Percentiles rank a stretch among this genome's conserved stretches.
Conservation (phyloP, 164 flowering plant species). For the Stephania japonica region DNA sequence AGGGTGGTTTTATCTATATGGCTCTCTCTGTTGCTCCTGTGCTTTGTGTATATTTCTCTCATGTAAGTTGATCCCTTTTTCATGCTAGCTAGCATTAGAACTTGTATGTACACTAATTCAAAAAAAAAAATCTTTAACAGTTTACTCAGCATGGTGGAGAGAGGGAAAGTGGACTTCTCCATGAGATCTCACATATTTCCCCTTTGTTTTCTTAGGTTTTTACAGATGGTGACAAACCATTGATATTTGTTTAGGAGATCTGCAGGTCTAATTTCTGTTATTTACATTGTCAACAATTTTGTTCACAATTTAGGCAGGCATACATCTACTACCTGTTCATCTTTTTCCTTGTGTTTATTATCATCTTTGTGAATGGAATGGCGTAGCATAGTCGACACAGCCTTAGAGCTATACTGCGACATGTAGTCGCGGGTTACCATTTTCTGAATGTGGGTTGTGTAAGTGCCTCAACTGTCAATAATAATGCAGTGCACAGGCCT, state of each 20-base stretch:
- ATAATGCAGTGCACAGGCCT: not conserved
- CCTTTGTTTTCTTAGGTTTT: constrained; percentile 7
- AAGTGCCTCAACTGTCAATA: not conserved
- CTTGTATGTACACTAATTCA: constrained; percentile 30
- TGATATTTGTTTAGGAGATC: constrained; percentile 10
- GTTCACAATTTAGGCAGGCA: not conserved
- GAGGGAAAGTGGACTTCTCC: constrained; percentile 6
- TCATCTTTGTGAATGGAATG: not conserved
- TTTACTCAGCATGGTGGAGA: constrained; percentile 14
- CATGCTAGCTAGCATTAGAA: constrained; percentile 19
- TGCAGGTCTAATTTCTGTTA: constrained; percentile 16
- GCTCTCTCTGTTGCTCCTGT: constrained; percentile 15
- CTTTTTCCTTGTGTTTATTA: not conserved
- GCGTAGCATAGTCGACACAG: not conserved
- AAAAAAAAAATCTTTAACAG: constrained; percentile 12
- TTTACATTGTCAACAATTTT: not conserved
- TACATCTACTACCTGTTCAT: not conserved
- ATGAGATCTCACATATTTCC: not conserved
- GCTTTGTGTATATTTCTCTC: constrained; percentile 21
- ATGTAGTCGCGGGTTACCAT: not conserved
- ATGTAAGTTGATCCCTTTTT: constrained; percentile 16
- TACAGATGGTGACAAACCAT: constrained; percentile 20
- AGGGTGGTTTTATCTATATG: too few relatives aligned
- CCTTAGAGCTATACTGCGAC: not conserved
- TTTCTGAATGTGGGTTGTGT: not conserved